Evolutionary conservation across 2,329 filamentous ascomycete genomes (phyloP).

Genomic region (Metarhizium guizhouense): DNA sequence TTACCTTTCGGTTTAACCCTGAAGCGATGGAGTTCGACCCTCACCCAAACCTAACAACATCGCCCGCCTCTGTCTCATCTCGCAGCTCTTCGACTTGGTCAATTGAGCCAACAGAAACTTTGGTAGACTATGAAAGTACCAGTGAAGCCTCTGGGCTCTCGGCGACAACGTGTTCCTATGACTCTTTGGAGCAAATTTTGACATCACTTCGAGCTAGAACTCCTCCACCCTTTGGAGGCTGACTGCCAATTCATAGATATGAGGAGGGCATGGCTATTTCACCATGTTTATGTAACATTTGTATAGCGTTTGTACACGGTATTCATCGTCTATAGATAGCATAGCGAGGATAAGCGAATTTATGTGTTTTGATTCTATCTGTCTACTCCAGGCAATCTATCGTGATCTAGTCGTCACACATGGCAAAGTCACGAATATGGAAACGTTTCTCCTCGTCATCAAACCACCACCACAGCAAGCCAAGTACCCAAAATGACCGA

Average conservation of each 20-base stretch:
- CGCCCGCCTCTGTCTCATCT: neutral
- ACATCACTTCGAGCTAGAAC: neutral
- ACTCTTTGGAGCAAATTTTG: neutral
- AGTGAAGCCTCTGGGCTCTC: neutral
- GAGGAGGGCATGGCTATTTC: neutral
- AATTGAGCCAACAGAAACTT: neutral
- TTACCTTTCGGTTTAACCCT: slow-evolving; percentile 5
- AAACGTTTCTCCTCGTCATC: neutral
- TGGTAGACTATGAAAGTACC: neutral
- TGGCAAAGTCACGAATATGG: neutral
- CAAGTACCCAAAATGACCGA: neutral
- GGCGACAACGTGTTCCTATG: neutral
- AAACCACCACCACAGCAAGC: neutral
- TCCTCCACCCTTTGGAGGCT: neutral
- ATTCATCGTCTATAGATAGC: neutral
- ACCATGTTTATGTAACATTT: neutral
- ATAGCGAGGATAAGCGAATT: neutral
- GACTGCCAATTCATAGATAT: neutral
- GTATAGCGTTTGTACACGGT: neutral
- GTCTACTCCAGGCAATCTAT: neutral
- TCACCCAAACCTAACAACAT: neutral
- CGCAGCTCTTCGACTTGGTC: neutral
- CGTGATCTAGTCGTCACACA: neutral
- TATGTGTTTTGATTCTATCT: neutral
- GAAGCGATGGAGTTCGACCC: slow-evolving; percentile 7